Evolutionary conservation across 2,329 filamentous ascomycete species (phyloP).

Genomic region (Uncinocarpus reesii): DNA sequence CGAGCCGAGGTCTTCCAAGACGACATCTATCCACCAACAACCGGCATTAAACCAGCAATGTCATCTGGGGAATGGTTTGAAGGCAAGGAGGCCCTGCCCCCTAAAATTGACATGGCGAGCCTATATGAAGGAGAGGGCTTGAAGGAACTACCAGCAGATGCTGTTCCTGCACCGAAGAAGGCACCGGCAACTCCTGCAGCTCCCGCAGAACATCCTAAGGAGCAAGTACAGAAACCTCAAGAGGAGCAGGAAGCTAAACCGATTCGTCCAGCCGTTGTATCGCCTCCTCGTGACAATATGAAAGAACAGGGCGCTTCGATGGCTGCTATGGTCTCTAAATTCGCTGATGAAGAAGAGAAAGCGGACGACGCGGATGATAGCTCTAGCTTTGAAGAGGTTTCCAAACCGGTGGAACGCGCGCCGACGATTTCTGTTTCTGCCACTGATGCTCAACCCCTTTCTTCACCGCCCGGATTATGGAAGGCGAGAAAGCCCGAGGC

Average conservation of each 20-base stretch:
- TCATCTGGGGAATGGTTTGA: slow-evolving; percentile 72
- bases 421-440: slow-evolving; percentile 25
- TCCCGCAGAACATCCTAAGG: slow-evolving; percentile 27
- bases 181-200: slow-evolving; percentile 30
- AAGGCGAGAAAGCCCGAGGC: slow-evolving; percentile 13
- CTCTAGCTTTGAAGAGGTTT: slow-evolving; percentile 78
- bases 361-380: slow-evolving; percentile 50
- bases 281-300: slow-evolving; percentile 37
- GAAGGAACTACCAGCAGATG: slow-evolving; percentile 61
- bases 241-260: slow-evolving; percentile 39
- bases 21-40: slow-evolving; percentile 86
- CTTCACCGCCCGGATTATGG: slow-evolving; percentile 8
- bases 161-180: slow-evolving; percentile 38
- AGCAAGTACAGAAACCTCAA: slow-evolving; percentile 39
- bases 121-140: slow-evolving; percentile 76
- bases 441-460: slow-evolving; percentile 20
- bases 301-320: slow-evolving; percentile 82
- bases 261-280: slow-evolving; percentile 28
- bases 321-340: slow-evolving; percentile 73
- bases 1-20: slow-evolving; percentile 92
- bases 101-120: slow-evolving; percentile 89
- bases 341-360: slow-evolving; percentile 59
- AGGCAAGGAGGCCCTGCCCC: slow-evolving; percentile 71
- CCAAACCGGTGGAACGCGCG: slow-evolving; percentile 60
- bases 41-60: slow-evolving; percentile 69